These are phyloP conservation scores for Brettanomyces custersianus DNA, from an alignment of 805 yeast species.

Conservation along the genomic window DNA sequence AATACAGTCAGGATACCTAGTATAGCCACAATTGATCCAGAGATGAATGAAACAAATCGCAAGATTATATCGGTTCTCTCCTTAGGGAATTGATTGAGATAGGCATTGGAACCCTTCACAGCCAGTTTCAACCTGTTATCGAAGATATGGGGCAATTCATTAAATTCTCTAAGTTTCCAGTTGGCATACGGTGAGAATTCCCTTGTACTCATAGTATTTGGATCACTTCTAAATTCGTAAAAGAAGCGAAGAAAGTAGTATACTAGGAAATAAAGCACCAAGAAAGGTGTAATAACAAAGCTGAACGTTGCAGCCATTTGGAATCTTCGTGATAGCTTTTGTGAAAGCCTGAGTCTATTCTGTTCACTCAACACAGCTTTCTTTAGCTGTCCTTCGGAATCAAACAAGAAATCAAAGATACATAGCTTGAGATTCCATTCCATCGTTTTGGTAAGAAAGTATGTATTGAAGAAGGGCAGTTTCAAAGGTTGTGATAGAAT, in stretches of 20 bases:
- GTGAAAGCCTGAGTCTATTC: slow-evolving; percentile 55
- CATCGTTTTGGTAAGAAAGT: slow-evolving; percentile 67
- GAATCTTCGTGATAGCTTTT: slow-evolving; percentile 70
- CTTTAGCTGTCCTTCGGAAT: slow-evolving; percentile 73
- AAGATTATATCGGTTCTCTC: slow-evolving; percentile 50
- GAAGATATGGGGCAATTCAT: slow-evolving; percentile 86
- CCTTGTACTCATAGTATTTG: slow-evolving; percentile 71
- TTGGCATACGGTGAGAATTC: slow-evolving; percentile 92
- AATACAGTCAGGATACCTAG: slow-evolving; percentile 66
- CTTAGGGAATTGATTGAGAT: slow-evolving; percentile 87
- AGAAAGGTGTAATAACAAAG: slow-evolving; percentile 74
- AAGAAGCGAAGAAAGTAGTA: slow-evolving; percentile 85
- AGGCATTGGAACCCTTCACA: slow-evolving; percentile 68
- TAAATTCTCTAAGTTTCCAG: slow-evolving; percentile 91
- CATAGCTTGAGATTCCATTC: slow-evolving; percentile 94
- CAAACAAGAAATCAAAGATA: slow-evolving; percentile 78
- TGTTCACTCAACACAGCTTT: slow-evolving; percentile 61
- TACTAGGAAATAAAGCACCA: slow-evolving; percentile 73
- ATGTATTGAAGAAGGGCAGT: slow-evolving; percentile 17
- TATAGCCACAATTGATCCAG: slow-evolving; percentile 87
- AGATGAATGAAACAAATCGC: slow-evolving; percentile 59
- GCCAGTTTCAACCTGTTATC: slow-evolving; percentile 71
- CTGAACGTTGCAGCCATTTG: slow-evolving; percentile 82
- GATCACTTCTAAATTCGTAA: slow-evolving; percentile 85
- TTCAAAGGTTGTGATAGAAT: slow-evolving; percentile 60